These are phyloP conservation scores for Auricularia heimuer DNA, from an alignment of 768 basidiomycete species.

Conservation along the genomic window DNA sequence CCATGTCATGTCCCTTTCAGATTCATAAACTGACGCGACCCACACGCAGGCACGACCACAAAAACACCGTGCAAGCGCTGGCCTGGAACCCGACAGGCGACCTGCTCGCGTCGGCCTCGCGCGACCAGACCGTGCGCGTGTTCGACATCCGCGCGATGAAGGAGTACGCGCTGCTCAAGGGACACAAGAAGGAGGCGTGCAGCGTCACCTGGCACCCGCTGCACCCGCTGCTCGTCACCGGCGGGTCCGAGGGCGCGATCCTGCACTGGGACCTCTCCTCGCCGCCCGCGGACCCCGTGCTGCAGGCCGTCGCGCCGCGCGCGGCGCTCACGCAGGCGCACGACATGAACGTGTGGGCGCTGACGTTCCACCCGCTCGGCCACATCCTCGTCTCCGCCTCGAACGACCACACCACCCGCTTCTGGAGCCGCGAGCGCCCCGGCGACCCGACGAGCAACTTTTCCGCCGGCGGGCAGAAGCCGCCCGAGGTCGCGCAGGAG, in stretches of 20 bases:
- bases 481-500: conserved; percentile 52
- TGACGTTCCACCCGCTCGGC: conserved; percentile 91
- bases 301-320: conserved; percentile 38
- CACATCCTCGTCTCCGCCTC: conserved; percentile 88
- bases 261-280: conserved; percentile 81
- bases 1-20: neutral
- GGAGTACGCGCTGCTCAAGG: conserved; percentile 82
- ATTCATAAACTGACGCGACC: neutral
- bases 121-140: conserved; percentile 89
- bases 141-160: conserved; percentile 99
- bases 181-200: conserved; percentile 97
- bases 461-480: conserved; percentile 75
- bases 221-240: conserved; percentile 85
- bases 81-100: conserved; percentile 94
- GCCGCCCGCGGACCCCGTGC: conserved; percentile 9
- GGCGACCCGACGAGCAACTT: conserved; percentile 75
- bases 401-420: conserved; percentile 99
- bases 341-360: conserved; percentile 94
- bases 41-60: conserved; percentile 74
- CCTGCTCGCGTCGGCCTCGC: conserved; percentile 85
- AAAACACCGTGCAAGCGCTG: conserved; percentile 90
- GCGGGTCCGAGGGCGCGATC: conserved; percentile 89
- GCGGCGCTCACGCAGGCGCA: conserved; percentile 91
- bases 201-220: conserved; percentile 94
- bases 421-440: conserved; percentile 90